Conservation (phyloP, 768 basidiomycete genomes). For the Suillus subaureus region DNA sequence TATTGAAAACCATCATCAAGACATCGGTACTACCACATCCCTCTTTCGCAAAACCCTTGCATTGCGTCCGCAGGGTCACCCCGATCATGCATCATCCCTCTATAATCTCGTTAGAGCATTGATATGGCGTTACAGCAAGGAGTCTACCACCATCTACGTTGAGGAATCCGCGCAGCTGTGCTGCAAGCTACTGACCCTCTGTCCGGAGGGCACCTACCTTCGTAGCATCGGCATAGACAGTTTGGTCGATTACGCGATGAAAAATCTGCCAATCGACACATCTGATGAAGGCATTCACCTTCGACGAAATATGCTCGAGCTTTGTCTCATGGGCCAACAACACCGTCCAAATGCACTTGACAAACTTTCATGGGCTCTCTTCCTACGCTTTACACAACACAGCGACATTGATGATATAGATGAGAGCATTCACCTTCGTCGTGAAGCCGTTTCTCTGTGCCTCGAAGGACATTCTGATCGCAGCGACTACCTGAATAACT, state of each 20-base stretch:
- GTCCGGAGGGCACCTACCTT: no score
- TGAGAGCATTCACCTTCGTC: conserved; percentile 5
- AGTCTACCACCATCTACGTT: neutral
- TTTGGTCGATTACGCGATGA: no score
- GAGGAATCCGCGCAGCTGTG: no score
- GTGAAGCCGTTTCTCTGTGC: conserved; percentile 13
- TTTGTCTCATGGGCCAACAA: neutral
- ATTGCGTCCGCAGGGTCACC: conserved; percentile 6
- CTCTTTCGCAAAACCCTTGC: no score
- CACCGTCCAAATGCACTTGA: neutral
- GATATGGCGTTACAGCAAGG: conserved; percentile 12
- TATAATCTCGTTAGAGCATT: conserved; percentile 17
- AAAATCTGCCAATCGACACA: no score
- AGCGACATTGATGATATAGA: conserved; percentile 13
- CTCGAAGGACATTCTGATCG: conserved; percentile 14
- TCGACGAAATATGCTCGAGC: neutral
- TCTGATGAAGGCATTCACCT: neutral
- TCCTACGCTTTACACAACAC: conserved; percentile 5
- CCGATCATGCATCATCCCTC: conserved; percentile 10
- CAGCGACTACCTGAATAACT: conserved; percentile 6
- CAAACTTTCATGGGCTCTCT: no score
- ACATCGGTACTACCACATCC: no score
- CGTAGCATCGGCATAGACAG: no score
- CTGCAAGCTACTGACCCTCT: no score
- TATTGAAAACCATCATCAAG: no score